These are phyloP conservation scores for Ceratobasidium sp. DNA, from an alignment of 1,284 basidiomycete species.

Conservation along the genomic window DNA sequence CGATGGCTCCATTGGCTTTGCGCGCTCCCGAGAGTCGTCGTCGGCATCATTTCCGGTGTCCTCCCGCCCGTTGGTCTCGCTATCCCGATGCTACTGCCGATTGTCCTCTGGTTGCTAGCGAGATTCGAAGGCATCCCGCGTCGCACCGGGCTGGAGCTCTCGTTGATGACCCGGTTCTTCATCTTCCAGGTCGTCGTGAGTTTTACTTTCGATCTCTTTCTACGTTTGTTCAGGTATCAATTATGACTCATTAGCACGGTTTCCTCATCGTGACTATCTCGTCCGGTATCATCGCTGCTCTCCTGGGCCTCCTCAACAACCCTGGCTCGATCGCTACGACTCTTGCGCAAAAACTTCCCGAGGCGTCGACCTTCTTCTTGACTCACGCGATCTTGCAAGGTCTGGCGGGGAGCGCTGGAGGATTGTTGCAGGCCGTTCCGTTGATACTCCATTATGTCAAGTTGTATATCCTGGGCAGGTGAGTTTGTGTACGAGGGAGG, in stretches of 20 bases:
- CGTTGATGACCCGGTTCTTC: conserved; percentile 81
- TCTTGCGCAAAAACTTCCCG: conserved; percentile 73
- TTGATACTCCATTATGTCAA: conserved; percentile 77
- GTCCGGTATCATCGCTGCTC: conserved; percentile 68
- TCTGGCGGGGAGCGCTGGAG: conserved; percentile 63
- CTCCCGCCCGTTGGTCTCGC: conserved; percentile 78
- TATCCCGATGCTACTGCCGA: conserved; percentile 75
- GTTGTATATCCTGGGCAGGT: conserved; percentile 64
- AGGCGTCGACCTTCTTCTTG: conserved; percentile 83
- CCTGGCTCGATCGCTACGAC: conserved; percentile 67
- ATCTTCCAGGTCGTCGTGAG: conserved; percentile 78
- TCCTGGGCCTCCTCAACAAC: conserved; percentile 61
- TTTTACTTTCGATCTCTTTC: conserved; percentile 46
- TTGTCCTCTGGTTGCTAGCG: conserved; percentile 74
- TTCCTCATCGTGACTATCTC: conserved; percentile 79
- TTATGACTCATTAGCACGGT: conserved; percentile 62
- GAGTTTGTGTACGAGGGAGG: no score
- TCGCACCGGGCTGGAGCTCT: conserved; percentile 77
- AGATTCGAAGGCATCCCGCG: conserved; percentile 82
- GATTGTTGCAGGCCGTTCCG: conserved; percentile 72
- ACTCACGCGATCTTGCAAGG: conserved; percentile 62
- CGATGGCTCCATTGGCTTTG: conserved; percentile 77
- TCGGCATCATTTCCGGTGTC: conserved; percentile 77
- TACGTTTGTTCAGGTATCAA: neutral
- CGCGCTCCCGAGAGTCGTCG: conserved; percentile 64